Evolutionary conservation across 305 asterid genomes (phyloP).

Genomic region (Fraxinus ornus): DNA sequence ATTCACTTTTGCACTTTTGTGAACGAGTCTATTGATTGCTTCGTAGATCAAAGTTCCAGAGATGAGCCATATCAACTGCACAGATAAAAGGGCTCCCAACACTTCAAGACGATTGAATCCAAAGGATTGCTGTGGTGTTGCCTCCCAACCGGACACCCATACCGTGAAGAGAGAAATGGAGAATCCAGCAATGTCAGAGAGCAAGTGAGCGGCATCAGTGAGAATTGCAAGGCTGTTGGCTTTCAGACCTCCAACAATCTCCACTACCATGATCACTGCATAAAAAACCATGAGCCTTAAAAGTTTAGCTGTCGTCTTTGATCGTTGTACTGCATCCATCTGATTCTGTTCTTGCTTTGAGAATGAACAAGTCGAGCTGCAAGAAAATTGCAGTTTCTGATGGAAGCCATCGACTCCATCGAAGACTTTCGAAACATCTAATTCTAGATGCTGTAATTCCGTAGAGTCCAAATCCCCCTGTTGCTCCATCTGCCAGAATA

Average conservation of each 20-base stretch:
- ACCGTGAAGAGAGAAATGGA: slow-evolving; percentile 63
- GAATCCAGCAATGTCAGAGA: slow-evolving; percentile 65
- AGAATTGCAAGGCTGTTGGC: slow-evolving; percentile 79
- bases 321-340: slow-evolving; percentile 46
- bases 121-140: slow-evolving; percentile 60
- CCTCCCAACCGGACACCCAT: slow-evolving; percentile 67
- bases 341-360: slow-evolving; percentile 38
- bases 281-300: slow-evolving; percentile 53
- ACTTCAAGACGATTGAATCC: slow-evolving; percentile 78
- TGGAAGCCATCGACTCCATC: slow-evolving; percentile 27
- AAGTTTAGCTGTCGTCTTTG: slow-evolving; percentile 53
- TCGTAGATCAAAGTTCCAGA: slow-evolving; percentile 56
- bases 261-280: slow-evolving; percentile 54
- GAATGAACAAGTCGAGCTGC: slow-evolving; percentile 64
- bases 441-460: slow-evolving; percentile 31
- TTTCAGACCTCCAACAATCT: slow-evolving; percentile 60
- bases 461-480: slow-evolving; percentile 23
- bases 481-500: slow-evolving; percentile 46
- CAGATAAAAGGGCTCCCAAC: slow-evolving; percentile 70
- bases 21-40: slow-evolving; percentile 54
- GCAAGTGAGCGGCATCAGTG: slow-evolving; percentile 74
- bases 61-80: slow-evolving; percentile 73
- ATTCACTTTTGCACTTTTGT: slow-evolving; percentile 36
- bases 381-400: slow-evolving; percentile 28
- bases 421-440: slow-evolving; percentile 18